A percentile compares a stretch with the other conserved stretches of the same genome.
These are phyloP conservation scores for Dendrobium nobile DNA, from an alignment of 106 monocot genomes.

Conservation along the genomic window DNA sequence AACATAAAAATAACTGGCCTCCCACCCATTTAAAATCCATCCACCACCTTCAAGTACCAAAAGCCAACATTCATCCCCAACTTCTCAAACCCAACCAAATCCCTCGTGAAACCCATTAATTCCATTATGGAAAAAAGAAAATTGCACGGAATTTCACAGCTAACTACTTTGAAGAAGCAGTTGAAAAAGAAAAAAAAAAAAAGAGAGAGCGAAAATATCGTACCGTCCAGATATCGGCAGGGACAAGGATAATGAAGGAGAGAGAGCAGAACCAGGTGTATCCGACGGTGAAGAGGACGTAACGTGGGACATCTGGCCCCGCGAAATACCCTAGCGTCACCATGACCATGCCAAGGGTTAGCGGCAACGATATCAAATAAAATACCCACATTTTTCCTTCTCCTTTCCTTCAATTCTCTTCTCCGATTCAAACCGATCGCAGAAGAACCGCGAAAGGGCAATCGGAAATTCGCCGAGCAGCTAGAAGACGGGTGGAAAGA, in stretches of 20 bases:
- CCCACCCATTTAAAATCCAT: background rate
- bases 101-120: background rate
- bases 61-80: background rate
- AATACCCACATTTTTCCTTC: constrained; percentile 80
- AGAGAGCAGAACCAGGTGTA: constrained; percentile 99
- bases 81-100: background rate
- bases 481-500: background rate
- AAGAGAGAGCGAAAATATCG: constrained; percentile 9
- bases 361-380: constrained; percentile 88
- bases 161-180: background rate
- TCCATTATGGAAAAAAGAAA: background rate
- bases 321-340: constrained; percentile 94
- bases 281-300: constrained; percentile 91
- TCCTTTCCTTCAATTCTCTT: background rate
- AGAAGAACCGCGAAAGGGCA: background rate
- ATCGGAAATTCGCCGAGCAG: background rate
- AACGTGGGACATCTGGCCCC: constrained; percentile 74
- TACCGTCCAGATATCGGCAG: constrained; percentile 97
- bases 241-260: constrained; percentile 97
- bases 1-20: background rate
- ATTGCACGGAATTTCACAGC: background rate
- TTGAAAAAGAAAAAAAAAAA: background rate
- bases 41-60: background rate
- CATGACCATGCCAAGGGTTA: constrained; percentile 87
- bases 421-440: background rate